A percentile compares a stretch with the other conserved stretches of the same genome.
Evolutionary conservation across 495 filamentous ascomycete species (phyloP).

Genomic region (Poronia punctata): DNA sequence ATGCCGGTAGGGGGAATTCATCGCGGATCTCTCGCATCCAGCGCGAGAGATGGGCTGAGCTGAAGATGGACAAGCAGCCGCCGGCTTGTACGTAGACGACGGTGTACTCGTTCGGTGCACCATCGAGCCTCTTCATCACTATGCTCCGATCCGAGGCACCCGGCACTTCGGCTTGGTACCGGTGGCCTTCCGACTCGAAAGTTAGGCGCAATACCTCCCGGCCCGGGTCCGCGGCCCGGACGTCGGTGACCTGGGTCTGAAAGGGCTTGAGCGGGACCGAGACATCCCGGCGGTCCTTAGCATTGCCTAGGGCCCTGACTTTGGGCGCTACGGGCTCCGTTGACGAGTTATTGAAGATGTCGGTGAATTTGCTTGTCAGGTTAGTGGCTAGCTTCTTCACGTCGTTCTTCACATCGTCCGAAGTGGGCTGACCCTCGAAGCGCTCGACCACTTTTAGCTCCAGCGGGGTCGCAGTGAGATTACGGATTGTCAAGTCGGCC

Average conservation of each 20-base stretch:
- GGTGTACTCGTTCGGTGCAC: constrained; percentile 50
- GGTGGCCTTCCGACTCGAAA: constrained; percentile 32
- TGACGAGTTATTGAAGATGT: constrained; percentile 26
- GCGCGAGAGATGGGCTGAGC: constrained; percentile 55
- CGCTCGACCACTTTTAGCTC: constrained; percentile 69
- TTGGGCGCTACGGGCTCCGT: constrained; percentile 15
- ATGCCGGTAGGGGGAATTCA: constrained; percentile 62
- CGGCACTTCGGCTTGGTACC: constrained; percentile 34
- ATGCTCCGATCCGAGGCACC: constrained; percentile 27
- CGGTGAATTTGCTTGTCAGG: constrained; percentile 47
- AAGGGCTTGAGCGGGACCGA: constrained; percentile 32
- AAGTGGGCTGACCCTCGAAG: constrained; percentile 45
- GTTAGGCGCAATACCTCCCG: constrained; percentile 38
- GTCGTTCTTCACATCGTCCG: constrained; percentile 1
- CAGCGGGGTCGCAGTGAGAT: constrained; percentile 69
- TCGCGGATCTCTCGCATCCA: constrained; percentile 79
- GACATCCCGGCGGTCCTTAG: constrained; percentile 26
- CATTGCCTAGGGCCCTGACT: constrained; percentile 15
- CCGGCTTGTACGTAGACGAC: constrained; percentile 61
- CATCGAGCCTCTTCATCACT: constrained; percentile 25
- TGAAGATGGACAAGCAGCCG: constrained; percentile 69
- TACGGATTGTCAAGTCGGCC: constrained; percentile 68
- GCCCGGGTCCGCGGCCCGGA: constrained; percentile 29
- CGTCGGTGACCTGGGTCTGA: constrained; percentile 24
- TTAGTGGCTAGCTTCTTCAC: constrained; percentile 36